phyloP scores from a whole-genome alignment of 768 basidiomycete species.

The Boletus reticulatus region DNA sequence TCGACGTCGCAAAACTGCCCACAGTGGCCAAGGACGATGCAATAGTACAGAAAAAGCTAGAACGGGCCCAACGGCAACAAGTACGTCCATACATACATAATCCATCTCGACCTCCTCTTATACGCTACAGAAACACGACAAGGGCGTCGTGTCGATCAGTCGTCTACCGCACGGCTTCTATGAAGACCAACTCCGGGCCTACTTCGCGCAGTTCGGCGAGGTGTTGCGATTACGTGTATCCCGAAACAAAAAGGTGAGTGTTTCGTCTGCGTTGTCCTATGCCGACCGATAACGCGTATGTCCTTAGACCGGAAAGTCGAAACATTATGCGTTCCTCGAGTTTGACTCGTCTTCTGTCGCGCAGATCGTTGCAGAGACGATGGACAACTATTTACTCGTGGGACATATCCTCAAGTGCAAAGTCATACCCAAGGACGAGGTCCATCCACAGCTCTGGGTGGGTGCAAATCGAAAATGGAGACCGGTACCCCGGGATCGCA shows the following conservation, averaged over 20 bases:
- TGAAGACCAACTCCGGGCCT: conserved; percentile 89
- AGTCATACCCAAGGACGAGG: conserved; percentile 81
- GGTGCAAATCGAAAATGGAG: conserved; percentile 96
- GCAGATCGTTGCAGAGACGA: conserved; percentile 94
- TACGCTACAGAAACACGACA: conserved; percentile 50
- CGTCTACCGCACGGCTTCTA: conserved; percentile 97
- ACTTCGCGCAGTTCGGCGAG: conserved; percentile 93
- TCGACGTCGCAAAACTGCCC: conserved; percentile 75
- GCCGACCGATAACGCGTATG: too few species aligned
- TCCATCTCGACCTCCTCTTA: not conserved
- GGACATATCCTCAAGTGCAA: conserved; percentile 93
- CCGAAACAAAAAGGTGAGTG: conserved; percentile 82
- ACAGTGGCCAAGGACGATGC: conserved; percentile 88
- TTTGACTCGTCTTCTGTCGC: conserved; percentile 89
- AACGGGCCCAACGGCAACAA: conserved; percentile 60
- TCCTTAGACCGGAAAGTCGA: conserved; percentile 84
- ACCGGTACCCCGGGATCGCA: conserved; percentile 65
- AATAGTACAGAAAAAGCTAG: conserved; percentile 63
- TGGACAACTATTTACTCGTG: conserved; percentile 97
- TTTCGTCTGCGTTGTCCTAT: not conserved
- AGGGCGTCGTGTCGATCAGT: conserved; percentile 85
- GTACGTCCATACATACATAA: conserved; percentile 43
- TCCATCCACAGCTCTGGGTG: conserved; percentile 94
- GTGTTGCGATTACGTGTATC: conserved; percentile 87
- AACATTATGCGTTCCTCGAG: conserved; percentile 97